Percentiles rank a stretch among this genome's conserved stretches.
phyloP scores from a whole-genome alignment of 306 rosid genomes.

The Benincasa hispida region DNA sequence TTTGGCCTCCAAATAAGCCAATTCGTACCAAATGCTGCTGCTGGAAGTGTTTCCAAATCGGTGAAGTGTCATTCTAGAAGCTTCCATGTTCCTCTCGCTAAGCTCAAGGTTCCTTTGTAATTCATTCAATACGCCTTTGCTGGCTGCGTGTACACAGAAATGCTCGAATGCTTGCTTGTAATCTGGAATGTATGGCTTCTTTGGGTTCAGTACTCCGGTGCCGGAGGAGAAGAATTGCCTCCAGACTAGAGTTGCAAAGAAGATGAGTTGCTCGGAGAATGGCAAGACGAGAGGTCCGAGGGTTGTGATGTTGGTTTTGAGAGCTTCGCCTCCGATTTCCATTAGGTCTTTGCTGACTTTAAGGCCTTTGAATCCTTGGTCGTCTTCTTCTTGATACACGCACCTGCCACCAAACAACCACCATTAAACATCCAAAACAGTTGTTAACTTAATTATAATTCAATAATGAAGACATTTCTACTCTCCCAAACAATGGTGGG shows the following conservation, averaged over 20 bases:
- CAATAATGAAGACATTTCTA: no score
- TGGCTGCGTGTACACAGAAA: conserved; percentile 83
- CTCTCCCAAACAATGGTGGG: no score
- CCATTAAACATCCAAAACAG: neutral
- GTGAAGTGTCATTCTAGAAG: conserved; percentile 75
- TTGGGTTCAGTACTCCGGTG: conserved; percentile 26
- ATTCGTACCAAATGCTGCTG: conserved; percentile 91
- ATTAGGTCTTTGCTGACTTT: conserved; percentile 79
- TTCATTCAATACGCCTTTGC: conserved; percentile 67
- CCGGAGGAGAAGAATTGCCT: conserved; percentile 47
- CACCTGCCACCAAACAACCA: conserved; percentile 28
- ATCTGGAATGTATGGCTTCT: conserved; percentile 84
- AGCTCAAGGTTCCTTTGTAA: conserved; percentile 80
- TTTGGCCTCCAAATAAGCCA: conserved; percentile 86
- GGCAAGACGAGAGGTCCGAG: conserved; percentile 89
- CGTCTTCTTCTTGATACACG: conserved; percentile 94
- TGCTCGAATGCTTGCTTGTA: conserved; percentile 91
- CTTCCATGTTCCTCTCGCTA: conserved; percentile 69
- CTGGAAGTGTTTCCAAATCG: conserved; percentile 94
- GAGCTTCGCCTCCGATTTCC: conserved; percentile 91
- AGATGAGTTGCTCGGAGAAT: conserved; percentile 75
- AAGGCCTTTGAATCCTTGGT: conserved; percentile 55
- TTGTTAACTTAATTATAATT: neutral
- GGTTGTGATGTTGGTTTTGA: conserved; percentile 90
- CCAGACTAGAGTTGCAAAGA: conserved; percentile 60